Evolutionary conservation across 83 land plant genomes (phyloP).

Genomic region (Diphasiastrum complanatum): DNA sequence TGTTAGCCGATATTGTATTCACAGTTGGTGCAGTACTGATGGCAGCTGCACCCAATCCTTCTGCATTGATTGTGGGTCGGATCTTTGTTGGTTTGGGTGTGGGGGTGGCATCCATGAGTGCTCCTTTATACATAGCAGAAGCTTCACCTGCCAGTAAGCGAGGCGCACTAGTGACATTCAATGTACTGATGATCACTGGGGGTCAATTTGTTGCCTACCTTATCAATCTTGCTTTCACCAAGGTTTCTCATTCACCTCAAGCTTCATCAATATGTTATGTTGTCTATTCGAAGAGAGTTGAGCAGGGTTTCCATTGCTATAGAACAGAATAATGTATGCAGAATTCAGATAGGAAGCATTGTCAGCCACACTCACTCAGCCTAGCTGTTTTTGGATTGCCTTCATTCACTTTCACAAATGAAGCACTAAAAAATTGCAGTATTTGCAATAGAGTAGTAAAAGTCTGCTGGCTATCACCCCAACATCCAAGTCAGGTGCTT

Average conservation of each 20-base stretch:
- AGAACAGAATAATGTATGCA: not conserved
- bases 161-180: constrained; percentile 70
- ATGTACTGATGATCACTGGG: constrained; percentile 66
- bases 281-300: too few species aligned
- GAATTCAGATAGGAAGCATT: too few species aligned
- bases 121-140: constrained; percentile 84
- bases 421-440: too few species aligned
- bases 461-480: too few species aligned
- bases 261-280: too few species aligned
- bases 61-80: constrained; percentile 51
- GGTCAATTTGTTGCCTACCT: constrained; percentile 68
- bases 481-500: too few species aligned
- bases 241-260: too few species aligned
- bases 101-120: constrained; percentile 85
- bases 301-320: too few species aligned
- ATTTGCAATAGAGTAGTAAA: too few species aligned
- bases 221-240: constrained; percentile 64
- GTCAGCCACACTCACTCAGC: too few species aligned
- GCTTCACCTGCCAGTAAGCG: constrained; percentile 67
- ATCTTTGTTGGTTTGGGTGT: constrained; percentile 62
- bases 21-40: constrained; percentile 61
- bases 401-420: too few species aligned
- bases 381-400: too few species aligned
- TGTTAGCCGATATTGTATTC: constrained; percentile 54
- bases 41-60: constrained; percentile 46